phyloP scores from a whole-genome alignment of 2,329 filamentous ascomycete species.

The Metarhizium album region DNA sequence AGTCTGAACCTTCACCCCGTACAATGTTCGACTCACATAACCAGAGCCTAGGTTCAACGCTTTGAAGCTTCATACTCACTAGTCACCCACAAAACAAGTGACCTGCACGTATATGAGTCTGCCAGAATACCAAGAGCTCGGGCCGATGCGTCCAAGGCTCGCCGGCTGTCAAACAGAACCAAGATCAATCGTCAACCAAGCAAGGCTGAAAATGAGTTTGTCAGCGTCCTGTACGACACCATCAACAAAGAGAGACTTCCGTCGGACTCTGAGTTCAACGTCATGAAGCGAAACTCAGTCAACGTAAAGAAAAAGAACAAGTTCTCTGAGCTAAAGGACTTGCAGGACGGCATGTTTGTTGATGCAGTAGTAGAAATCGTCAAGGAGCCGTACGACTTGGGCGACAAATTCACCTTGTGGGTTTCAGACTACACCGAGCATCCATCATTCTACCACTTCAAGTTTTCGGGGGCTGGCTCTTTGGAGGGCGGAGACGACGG shows the following conservation, averaged over 20 bases:
- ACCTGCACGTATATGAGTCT: constrained; percentile 32
- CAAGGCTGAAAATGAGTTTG: constrained; percentile 28
- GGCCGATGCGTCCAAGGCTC: constrained; percentile 22
- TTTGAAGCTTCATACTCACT: constrained; percentile 27
- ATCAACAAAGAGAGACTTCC: constrained; percentile 35
- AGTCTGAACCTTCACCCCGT: constrained; percentile 5
- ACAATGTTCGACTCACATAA: constrained; percentile 1
- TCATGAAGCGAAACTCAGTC: constrained; percentile 25
- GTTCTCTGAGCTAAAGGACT: constrained; percentile 54
- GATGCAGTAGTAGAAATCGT: constrained; percentile 66
- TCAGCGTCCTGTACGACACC: constrained; percentile 36
- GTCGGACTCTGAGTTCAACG: constrained; percentile 29
- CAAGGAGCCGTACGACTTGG: constrained; percentile 30
- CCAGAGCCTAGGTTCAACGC: constrained; percentile 28
- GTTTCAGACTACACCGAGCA: constrained; percentile 79
- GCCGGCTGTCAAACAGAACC: constrained; percentile 11
- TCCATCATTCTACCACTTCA: constrained; percentile 43
- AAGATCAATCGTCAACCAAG: constrained; percentile 13
- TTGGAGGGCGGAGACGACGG: constrained; percentile 37
- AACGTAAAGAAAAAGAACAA: constrained; percentile 42
- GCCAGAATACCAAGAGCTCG: constrained; percentile 23
- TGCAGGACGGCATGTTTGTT: constrained; percentile 45
- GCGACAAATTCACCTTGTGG: constrained; percentile 51
- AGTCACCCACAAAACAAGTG: constrained; percentile 30
- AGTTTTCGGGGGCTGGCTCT: constrained; percentile 19